Evolutionary conservation across 345 rosid genomes (phyloP).

Genomic region (Erodium maritimum): DNA sequence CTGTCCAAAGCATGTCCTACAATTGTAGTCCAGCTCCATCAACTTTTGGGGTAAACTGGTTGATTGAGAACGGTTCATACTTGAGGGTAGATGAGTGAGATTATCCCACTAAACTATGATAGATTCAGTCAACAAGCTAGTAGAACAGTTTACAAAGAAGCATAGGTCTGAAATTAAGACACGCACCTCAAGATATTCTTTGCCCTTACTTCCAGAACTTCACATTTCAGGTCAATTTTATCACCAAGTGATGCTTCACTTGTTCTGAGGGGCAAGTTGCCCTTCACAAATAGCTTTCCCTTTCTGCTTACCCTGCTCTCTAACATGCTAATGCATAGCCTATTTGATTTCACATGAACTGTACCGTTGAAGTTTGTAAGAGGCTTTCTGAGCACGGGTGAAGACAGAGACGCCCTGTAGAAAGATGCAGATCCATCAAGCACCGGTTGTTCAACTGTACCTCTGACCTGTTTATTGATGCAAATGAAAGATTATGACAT

Average conservation of each 20-base stretch:
- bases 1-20: too few relatives aligned
- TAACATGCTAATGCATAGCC: constrained; percentile 60
- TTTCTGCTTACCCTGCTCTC: constrained; percentile 88
- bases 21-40: too few relatives aligned
- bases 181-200: constrained; percentile 73
- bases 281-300: constrained; percentile 79
- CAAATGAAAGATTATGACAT: constrained; percentile 4
- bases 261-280: constrained; percentile 77
- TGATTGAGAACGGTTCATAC: too few relatives aligned
- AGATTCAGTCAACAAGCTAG: too few relatives aligned
- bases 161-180: neutral
- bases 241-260: constrained; percentile 64
- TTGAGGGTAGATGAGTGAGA: too few relatives aligned
- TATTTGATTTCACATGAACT: constrained; percentile 74
- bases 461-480: constrained; percentile 54
- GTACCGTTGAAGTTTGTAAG: constrained; percentile 89
- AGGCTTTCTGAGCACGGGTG: constrained; percentile 78
- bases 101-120: too few relatives aligned
- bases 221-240: constrained; percentile 91
- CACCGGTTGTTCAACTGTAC: constrained; percentile 89
- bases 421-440: constrained; percentile 88
- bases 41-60: too few relatives aligned
- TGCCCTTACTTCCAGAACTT: constrained; percentile 86
- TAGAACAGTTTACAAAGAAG: too few relatives aligned
- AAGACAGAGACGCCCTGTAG: constrained; percentile 78